phyloP scores from a whole-genome alignment of 2,329 filamentous ascomycete species.

The Xylariomycetidae sp. region DNA sequence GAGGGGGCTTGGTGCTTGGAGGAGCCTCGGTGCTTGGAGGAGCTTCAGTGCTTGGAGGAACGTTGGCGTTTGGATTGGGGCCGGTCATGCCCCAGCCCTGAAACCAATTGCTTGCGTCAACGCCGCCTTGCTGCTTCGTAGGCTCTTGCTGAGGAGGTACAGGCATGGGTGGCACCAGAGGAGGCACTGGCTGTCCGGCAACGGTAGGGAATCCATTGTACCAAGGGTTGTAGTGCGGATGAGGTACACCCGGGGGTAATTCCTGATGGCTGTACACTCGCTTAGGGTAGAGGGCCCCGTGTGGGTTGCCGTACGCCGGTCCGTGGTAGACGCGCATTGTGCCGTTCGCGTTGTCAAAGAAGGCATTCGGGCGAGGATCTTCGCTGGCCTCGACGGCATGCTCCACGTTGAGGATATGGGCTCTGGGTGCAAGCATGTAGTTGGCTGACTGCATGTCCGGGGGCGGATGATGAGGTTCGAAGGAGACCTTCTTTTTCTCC shows the following conservation, averaged over 20 bases:
- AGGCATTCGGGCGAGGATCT: slow-evolving; percentile 55
- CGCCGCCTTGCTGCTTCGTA: no score
- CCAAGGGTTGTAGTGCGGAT: slow-evolving; percentile 38
- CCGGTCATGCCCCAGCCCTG: slow-evolving; percentile 9
- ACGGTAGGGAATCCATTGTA: slow-evolving; percentile 31
- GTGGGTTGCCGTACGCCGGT: slow-evolving; percentile 46
- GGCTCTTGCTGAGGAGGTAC: slow-evolving; percentile 1
- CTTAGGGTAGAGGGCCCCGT: slow-evolving; percentile 40
- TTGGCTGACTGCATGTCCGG: slow-evolving; percentile 34
- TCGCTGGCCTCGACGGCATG: slow-evolving; percentile 45
- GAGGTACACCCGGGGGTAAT: slow-evolving; percentile 36
- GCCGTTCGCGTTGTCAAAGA: slow-evolving; percentile 46
- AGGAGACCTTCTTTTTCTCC: slow-evolving; percentile 1
- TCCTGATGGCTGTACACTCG: slow-evolving; percentile 25
- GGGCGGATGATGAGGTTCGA: slow-evolving; percentile 6
- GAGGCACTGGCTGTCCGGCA: slow-evolving; percentile 8
- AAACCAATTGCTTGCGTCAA: no score
- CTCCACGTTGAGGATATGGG: slow-evolving; percentile 48
- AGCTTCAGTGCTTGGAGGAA: no score
- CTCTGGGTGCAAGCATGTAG: slow-evolving; percentile 40
- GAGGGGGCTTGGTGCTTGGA: slow-evolving; percentile 3
- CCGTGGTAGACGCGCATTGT: slow-evolving; percentile 54
- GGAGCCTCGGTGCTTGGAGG: no score
- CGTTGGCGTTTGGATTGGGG: slow-evolving; percentile 2
- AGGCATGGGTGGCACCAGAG: slow-evolving; percentile 1